Evolutionary conservation across 1,284 basidiomycete genomes (phyloP).

Genomic region (Paramarasmius palmivorus): DNA sequence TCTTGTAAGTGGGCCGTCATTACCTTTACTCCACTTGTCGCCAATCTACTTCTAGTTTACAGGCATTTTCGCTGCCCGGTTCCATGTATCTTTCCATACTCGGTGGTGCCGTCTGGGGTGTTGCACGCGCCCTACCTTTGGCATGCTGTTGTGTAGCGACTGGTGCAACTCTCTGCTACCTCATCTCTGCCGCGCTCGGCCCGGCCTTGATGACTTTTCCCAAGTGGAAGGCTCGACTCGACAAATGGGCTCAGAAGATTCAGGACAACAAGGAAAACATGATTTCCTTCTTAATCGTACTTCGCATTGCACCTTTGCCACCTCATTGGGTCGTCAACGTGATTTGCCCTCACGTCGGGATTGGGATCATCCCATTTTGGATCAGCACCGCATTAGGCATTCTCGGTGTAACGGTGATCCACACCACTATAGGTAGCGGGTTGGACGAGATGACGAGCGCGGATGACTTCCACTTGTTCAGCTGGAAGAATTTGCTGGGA

Average conservation of each 20-base stretch:
- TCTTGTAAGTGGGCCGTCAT: slow-evolving; percentile 68
- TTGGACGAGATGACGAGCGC: slow-evolving; percentile 94
- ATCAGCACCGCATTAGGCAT: slow-evolving; percentile 89
- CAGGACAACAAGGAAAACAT: slow-evolving; percentile 75
- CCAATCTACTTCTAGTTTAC: slow-evolving; percentile 57
- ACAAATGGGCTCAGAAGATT: slow-evolving; percentile 80
- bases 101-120: slow-evolving; percentile 94
- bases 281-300: slow-evolving; percentile 87
- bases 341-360: slow-evolving; percentile 91
- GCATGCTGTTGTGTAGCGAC: slow-evolving; percentile 91
- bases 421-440: slow-evolving; percentile 92
- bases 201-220: slow-evolving; percentile 86
- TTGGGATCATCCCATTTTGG: slow-evolving; percentile 87
- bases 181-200: slow-evolving; percentile 87
- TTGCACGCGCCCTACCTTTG: slow-evolving; percentile 86
- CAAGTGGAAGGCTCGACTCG: slow-evolving; percentile 79
- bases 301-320: slow-evolving; percentile 93
- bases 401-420: slow-evolving; percentile 90
- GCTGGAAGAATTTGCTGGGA: slow-evolving; percentile 83
- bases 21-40: background rate
- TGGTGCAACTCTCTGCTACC: slow-evolving; percentile 92
- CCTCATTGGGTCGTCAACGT: slow-evolving; percentile 98
- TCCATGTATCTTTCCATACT: slow-evolving; percentile 99
- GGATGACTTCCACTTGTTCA: slow-evolving; percentile 91
- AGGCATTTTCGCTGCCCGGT: slow-evolving; percentile 95